Evolutionary conservation across 139 green algal genomes (phyloP).

Genomic region (Asterochloris sp.): DNA sequence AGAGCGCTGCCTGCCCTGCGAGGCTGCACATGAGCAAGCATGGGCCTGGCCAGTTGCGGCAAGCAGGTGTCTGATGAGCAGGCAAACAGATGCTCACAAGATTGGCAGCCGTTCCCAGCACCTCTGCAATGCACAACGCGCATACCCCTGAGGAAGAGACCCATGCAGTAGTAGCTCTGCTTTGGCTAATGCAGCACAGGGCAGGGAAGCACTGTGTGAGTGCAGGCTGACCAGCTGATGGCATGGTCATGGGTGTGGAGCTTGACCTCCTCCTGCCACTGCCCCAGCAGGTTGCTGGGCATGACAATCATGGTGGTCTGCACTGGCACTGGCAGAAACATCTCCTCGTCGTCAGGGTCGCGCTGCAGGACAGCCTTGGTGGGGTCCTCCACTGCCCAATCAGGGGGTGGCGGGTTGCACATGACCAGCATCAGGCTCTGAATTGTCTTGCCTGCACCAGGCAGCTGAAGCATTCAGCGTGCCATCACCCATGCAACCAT

Average conservation of each 20-base stretch:
- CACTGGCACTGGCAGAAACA: conserved; percentile 36
- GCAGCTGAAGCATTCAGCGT: conserved; percentile 29
- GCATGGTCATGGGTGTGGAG: conserved; percentile 34
- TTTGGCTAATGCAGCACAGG: neutral
- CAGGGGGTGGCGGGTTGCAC: conserved; percentile 23
- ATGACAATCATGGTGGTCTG: conserved; percentile 53
- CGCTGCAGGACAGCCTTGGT: conserved; percentile 1
- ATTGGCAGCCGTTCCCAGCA: no score
- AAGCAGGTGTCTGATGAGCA: no score
- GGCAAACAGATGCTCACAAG: no score
- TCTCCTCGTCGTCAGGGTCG: neutral
- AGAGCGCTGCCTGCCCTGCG: no score
- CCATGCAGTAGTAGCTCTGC: no score
- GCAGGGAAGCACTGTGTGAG: neutral
- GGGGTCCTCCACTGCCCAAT: conserved; percentile 31
- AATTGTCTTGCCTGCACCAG: conserved; percentile 48
- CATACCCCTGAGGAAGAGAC: no score
- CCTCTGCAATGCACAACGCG: no score
- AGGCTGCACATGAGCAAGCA: no score
- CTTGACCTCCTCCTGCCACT: conserved; percentile 51
- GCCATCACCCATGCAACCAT: no score
- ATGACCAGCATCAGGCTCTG: conserved; percentile 56
- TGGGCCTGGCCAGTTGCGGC: no score
- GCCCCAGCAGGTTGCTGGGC: conserved; percentile 40
- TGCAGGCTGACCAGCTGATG: conserved; percentile 33